Base-by-base conservation (phyloP, 225 moss, liverwort and hornwort species). In the Antitrichia curtipendula region DNA sequence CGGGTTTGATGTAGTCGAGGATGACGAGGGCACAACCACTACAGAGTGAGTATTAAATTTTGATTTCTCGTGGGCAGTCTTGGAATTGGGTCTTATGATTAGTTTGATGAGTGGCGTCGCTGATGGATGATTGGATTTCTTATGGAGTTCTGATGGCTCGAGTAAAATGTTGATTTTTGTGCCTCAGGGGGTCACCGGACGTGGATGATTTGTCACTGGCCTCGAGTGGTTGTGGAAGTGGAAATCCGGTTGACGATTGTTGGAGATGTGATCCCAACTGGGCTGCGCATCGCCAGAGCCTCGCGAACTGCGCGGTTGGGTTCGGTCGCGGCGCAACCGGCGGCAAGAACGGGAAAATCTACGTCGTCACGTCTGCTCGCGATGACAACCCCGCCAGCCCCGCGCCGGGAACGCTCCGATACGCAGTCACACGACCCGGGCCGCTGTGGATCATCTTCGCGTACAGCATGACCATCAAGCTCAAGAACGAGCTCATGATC, bases 401-500 rank as follows among this genome's bases (percentile, higher is more conserved):
- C 2, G 45, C 74, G 47, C 95, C 92, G 2, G 97, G 97, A 5
- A 97, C 97, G 14, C 93, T 97, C 11, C 95, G 97, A 2, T 95
- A 93, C 23, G 97, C 91, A 13, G 94, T 93, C 7, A 92, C 94
- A 2, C 91, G 93, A 7, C 29, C 52, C 1, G 93, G 84, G 2
- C 93, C 97, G 18, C 88, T 96, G 3, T 97, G 97, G 97, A 96
- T 97, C 78, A 92, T 12, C 4, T 97, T 97, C 78, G 92, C 84
- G 0, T 54, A 82, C 15, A 93, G 93, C 82, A 95, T 96, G 96
- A 94, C 86, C 25, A 96, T 97, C 71, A 82, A 84, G 36, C 93
- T 97, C 20, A 88, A 93, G 75, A 93, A 96, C 86, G 97, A 97
- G 88, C 91, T 96, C 84, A 89, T 96, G 45, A 91, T 97, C 38